These are phyloP conservation scores for Mycena vulgaris DNA, from an alignment of 768 basidiomycete species.

Conservation along the genomic window DNA sequence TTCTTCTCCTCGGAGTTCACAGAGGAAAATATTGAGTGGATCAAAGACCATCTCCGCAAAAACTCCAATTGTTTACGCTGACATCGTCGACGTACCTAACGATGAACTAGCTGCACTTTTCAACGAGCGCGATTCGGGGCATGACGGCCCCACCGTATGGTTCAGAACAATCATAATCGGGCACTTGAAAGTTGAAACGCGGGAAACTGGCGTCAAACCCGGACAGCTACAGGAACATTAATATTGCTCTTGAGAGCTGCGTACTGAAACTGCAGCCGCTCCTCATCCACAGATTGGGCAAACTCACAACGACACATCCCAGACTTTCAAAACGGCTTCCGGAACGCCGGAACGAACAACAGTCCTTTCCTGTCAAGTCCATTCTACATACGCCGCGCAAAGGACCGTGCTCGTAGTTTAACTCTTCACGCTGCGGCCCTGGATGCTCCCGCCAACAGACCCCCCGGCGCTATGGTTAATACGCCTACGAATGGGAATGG, in stretches of 20 bases:
- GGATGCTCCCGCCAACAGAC: slow-evolving; percentile 11
- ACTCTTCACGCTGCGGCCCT: slow-evolving; percentile 21
- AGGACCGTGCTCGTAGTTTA: slow-evolving; percentile 17
- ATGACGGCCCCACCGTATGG: slow-evolving; percentile 7
- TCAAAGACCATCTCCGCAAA: slow-evolving; percentile 9
- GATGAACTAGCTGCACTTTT: slow-evolving; percentile 8
- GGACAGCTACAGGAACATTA: slow-evolving; percentile 40
- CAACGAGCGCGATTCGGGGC: slow-evolving; percentile 24
- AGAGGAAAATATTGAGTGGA: slow-evolving; percentile 5
- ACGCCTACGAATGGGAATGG: slow-evolving; percentile 19
- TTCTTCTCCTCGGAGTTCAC: slow-evolving; percentile 21
- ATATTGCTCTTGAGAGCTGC: slow-evolving; percentile 47
- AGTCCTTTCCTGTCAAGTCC: no score
- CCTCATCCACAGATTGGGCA: slow-evolving; percentile 37
- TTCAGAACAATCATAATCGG: slow-evolving; percentile 32
- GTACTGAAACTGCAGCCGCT: slow-evolving; percentile 43
- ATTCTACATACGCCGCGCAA: slow-evolving; percentile 13
- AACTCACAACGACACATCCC: slow-evolving; percentile 38
- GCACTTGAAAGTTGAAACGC: slow-evolving; percentile 36
- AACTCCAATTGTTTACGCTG: slow-evolving; percentile 21
- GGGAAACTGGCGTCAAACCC: slow-evolving; percentile 29
- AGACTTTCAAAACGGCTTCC: no score
- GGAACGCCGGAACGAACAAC: slow-evolving; percentile 15
- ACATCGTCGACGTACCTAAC: slow-evolving; percentile 22
- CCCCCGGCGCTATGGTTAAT: slow-evolving; percentile 10